phyloP scores from a whole-genome alignment of 768 basidiomycete genomes.

The Russula lepida region DNA sequence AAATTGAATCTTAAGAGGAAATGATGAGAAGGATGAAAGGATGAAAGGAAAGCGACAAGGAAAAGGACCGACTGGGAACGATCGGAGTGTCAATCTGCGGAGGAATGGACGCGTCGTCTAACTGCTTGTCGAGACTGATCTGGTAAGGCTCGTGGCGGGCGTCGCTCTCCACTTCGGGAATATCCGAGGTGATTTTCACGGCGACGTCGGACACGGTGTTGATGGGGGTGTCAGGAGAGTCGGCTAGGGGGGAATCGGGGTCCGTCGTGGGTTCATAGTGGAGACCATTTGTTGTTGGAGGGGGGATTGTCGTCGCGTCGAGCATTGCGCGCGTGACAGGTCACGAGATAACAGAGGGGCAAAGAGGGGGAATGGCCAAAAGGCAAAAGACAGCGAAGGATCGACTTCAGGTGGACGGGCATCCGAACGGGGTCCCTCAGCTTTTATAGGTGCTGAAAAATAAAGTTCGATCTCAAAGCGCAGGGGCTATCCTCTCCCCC shows the following conservation, averaged over 20 bases:
- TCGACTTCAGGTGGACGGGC: conserved; percentile 59
- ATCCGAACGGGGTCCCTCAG: conserved; percentile 51
- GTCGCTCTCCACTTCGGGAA: conserved; percentile 57
- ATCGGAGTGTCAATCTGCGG: conserved; percentile 37
- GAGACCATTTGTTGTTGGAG: conserved; percentile 17
- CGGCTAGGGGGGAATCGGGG: conserved; percentile 28
- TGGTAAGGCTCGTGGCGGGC: conserved; percentile 52
- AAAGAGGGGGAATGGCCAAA: conserved; percentile 27
- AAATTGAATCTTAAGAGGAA: conserved; percentile 34
- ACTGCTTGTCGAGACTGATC: conserved; percentile 36
- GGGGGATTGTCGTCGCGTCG: conserved; percentile 35
- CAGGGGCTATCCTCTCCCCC: conserved; percentile 52
- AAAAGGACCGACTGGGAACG: conserved; percentile 40
- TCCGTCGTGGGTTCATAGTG: conserved; percentile 14
- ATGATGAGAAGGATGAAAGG: conserved; percentile 6
- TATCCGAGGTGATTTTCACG: conserved; percentile 58
- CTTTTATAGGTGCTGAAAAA: conserved; percentile 75
- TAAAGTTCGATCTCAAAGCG: conserved; percentile 80
- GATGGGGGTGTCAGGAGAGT: conserved; percentile 56
- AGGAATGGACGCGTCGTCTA: conserved; percentile 37
- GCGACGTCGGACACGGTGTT: conserved; percentile 40
- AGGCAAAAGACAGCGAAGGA: conserved; percentile 43
- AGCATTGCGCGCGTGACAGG: conserved; percentile 69
- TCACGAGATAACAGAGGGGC: conserved; percentile 41
- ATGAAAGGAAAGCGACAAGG: conserved; percentile 18